These are phyloP conservation scores for Didymella glomerata DNA, from an alignment of 2,329 filamentous ascomycete genomes.

Conservation along the genomic window DNA sequence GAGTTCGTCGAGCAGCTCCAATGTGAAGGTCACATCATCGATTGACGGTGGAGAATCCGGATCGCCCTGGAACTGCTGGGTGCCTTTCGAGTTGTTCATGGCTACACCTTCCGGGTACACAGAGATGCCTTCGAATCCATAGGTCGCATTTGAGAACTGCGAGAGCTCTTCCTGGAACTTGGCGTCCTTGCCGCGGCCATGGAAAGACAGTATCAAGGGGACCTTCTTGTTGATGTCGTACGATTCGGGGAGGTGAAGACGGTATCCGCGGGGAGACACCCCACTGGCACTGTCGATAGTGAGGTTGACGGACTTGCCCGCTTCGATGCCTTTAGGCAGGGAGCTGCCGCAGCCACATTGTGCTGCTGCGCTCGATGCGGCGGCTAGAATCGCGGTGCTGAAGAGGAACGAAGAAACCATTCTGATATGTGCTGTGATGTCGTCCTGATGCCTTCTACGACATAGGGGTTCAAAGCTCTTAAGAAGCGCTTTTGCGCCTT, in stretches of 20 bases:
- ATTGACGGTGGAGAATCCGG: constrained; percentile 48
- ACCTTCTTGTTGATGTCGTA: constrained; percentile 52
- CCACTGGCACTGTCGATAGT: constrained; percentile 43
- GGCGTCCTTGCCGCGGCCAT: constrained; percentile 53
- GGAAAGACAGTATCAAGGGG: constrained; percentile 60
- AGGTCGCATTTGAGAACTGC: constrained; percentile 56
- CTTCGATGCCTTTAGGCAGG: constrained; percentile 31
- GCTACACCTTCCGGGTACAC: constrained; percentile 57
- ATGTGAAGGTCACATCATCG: constrained; percentile 57
- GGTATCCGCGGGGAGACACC: constrained; percentile 44
- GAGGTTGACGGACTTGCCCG: constrained; percentile 35
- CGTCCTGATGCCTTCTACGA: background rate
- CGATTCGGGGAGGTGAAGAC: constrained; percentile 50
- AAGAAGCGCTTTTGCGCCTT: constrained; percentile 7
- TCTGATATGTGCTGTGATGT: background rate
- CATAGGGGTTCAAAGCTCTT: constrained; percentile 4
- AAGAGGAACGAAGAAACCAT: constrained; percentile 5
- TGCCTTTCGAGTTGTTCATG: constrained; percentile 23
- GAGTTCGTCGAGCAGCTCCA: constrained; percentile 55
- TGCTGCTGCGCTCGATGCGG: background rate
- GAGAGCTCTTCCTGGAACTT: constrained; percentile 54
- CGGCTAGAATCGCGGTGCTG: background rate
- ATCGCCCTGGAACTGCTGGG: constrained; percentile 56
- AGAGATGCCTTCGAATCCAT: constrained; percentile 56
- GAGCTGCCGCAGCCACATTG: constrained; percentile 26